phyloP scores from a whole-genome alignment of 441 rosid genomes.

The Melianthus villosus region DNA sequence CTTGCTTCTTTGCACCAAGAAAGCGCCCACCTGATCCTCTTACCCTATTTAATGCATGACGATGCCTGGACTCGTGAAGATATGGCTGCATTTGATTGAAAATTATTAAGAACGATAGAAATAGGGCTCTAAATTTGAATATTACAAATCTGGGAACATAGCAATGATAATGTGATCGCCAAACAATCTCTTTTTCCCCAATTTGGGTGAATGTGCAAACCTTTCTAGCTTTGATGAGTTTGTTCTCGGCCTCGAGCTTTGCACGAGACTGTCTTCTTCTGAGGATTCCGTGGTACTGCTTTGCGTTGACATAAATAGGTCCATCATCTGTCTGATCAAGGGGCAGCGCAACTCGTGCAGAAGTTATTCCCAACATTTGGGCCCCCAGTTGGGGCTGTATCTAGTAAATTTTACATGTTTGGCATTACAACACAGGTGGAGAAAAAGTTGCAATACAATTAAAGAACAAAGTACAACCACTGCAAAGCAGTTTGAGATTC shows the following conservation, averaged over 20 bases:
- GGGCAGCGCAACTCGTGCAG: slow-evolving; percentile 25
- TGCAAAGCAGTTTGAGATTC: too few species aligned
- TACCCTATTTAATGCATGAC: slow-evolving; percentile 32
- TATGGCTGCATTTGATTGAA: slow-evolving; percentile 32
- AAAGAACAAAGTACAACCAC: neutral
- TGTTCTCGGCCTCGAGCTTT: slow-evolving; percentile 32
- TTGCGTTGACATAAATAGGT: slow-evolving; percentile 37
- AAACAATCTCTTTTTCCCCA: neutral
- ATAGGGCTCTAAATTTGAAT: too few species aligned
- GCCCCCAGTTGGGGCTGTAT: slow-evolving; percentile 20
- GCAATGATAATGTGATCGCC: neutral
- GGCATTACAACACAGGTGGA: neutral
- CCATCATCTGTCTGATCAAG: slow-evolving; percentile 29
- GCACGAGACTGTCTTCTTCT: slow-evolving; percentile 35
- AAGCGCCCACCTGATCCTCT: slow-evolving; percentile 43
- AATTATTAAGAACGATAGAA: neutral
- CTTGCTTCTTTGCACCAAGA: slow-evolving; percentile 30
- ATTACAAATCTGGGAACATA: neutral
- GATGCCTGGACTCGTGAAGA: slow-evolving; percentile 42
- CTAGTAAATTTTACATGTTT: slow-evolving; percentile 7
- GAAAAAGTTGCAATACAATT: neutral
- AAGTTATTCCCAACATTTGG: slow-evolving; percentile 17
- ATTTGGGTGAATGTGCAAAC: slow-evolving; percentile 5
- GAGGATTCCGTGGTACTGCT: slow-evolving; percentile 35
- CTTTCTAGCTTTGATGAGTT: slow-evolving; percentile 28